phyloP scores from a whole-genome alignment of 2,329 filamentous ascomycete species.

The Colletotrichum godetiae region DNA sequence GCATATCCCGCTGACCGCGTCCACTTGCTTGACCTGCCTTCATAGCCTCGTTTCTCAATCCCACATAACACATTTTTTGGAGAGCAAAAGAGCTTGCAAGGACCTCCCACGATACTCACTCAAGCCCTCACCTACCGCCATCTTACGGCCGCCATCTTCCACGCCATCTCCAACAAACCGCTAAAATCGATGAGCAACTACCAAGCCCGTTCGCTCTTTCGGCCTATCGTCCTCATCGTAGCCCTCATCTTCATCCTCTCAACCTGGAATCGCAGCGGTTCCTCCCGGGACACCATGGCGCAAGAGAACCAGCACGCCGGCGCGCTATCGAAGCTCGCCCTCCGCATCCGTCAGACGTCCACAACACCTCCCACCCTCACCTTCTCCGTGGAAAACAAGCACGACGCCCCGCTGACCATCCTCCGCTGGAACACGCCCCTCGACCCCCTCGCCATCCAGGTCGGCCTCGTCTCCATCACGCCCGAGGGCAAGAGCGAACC shows the following conservation, averaged over 20 bases:
- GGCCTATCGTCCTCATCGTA: constrained; percentile 21
- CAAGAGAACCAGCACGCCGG: constrained; percentile 11
- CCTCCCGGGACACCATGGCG: constrained; percentile 23
- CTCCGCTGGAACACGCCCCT: constrained; percentile 58
- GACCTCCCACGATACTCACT: not conserved
- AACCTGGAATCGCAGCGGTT: constrained; percentile 10
- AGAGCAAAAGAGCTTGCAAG: not conserved
- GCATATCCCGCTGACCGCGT: not conserved
- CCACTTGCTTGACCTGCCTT: not conserved
- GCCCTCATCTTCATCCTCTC: constrained; percentile 11
- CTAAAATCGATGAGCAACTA: constrained; percentile 7
- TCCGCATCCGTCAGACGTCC: constrained; percentile 48
- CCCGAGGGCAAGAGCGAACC: constrained; percentile 46
- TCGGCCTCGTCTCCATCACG: constrained; percentile 55
- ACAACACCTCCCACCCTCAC: constrained; percentile 49
- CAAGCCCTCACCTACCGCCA: not conserved
- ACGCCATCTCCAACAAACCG: not conserved
- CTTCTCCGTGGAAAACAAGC: constrained; percentile 53
- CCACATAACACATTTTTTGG: not conserved
- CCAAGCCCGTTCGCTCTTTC: not conserved
- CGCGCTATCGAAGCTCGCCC: constrained; percentile 41
- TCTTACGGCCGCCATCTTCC: not conserved
- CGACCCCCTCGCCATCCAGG: constrained; percentile 53
- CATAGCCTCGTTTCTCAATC: not conserved
- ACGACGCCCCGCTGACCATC: constrained; percentile 51